Evolutionary conservation across 192 early-diverging fungal genomes (phyloP), one percentile per base, ranked within the genome.

Genomic region (Backusella macrospora): DNA sequence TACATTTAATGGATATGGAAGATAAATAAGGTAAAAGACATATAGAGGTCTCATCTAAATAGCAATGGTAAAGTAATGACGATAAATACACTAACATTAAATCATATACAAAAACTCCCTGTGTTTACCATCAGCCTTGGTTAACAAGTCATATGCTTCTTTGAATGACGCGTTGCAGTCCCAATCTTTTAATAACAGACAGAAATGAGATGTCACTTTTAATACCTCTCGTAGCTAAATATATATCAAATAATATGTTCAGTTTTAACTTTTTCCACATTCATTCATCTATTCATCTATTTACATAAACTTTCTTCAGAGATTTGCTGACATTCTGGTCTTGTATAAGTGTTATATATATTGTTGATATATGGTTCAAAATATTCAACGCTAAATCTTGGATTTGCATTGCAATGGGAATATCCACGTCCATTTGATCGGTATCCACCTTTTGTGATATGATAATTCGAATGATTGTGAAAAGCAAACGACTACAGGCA

Each of bases 1-100:
- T 62, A 45, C 71, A 72, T 62, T 63, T 43, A 12, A 55, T 1
- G 2, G 71, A 72, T 23, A 72, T 62, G 15, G 45, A 63, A 15
- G 71, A 72, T 62, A 72, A 45, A 72, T 62, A 72, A 16, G 71
- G 71, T 44, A 72, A 72, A 12, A 72, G 40, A 8, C 59, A 21
- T 23, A 55, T 40, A 12, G 59, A 46, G 5, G 43, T 63, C 34
- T 55, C 42, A 63, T 72, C 71, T 72, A 63, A 5, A 62, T 34
- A 62, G 6, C 18, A 59, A 59, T 59, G 21, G 21, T 26, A 26
- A 26, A 34, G 29, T 2, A 34, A 2, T 34, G 29, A 2, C 29
- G 29, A 2, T 34, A 2, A 34, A 34, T 34, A 34, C 29, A 34
- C 29, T 34, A 34, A 12, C 23, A 59, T 18, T 21, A 59, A 3